Evolutionary conservation across 306 rosid genomes (phyloP), one percentile per base, ranked within the genome.

Genomic region (Cyclanthera cordifolia): DNA sequence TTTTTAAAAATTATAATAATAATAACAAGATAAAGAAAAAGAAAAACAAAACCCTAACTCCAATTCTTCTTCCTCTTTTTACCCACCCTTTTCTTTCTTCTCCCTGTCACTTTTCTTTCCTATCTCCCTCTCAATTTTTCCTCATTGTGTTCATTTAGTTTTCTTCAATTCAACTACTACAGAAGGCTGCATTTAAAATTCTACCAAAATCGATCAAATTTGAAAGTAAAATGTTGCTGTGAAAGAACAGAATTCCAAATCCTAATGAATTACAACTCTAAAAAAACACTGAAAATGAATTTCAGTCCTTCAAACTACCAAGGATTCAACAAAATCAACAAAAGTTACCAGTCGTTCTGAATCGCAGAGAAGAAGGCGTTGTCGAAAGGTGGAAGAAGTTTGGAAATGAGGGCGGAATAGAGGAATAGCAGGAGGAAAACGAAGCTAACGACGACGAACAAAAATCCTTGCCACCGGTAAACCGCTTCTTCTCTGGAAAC

Each of bases 311-410:
- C 51, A n/a, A 14, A 47, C 13, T 46, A 0, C 50, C 6, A 46
- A 2, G 17, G n/a, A 21, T 51, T 2, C 21, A 2, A 9, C 11
- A 70, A 52, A 10, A 20, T 52, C 15, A 20, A 52, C 2, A 43
- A 23, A 34, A 15, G 1, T 73, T 76, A 88, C 96, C 97, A 83
- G 82, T 92, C 96, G 21, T 85, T 84, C 79, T 92, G 96, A 41
- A 91, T 30, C 59, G 87, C 76, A 50, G 88, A 82, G 48, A 87
- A 69, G 52, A 89, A 32, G 23, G 85, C 39, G 46, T 80, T 57
- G 21, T 75, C 53, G 0, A 88, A 89, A 5, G 87, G 87, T 6
- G 90, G 86, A 43, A 84, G 85, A 70, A 89, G 77, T 84, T 91
- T 88, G 80, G 88, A 84, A 34, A 89, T 7, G 21, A 84, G 57